Percentiles rank a stretch among this genome's conserved stretches.
phyloP scores from a whole-genome alignment of 2,329 filamentous ascomycete genomes.

The Claviceps africana region DNA sequence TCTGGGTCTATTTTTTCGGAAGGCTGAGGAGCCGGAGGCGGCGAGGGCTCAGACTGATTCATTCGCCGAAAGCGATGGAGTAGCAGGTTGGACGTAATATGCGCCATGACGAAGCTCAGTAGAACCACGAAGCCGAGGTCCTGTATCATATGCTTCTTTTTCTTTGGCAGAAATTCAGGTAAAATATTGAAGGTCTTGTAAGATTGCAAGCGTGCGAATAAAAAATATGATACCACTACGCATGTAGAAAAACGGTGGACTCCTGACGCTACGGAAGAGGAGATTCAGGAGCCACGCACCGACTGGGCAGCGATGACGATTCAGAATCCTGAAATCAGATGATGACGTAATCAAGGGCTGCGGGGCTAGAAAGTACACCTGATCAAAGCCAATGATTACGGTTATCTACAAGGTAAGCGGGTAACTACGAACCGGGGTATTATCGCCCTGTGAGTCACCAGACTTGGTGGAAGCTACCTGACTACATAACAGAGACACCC shows the following conservation, averaged over 20 bases:
- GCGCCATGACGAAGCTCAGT: conserved; percentile 14
- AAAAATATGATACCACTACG: not conserved
- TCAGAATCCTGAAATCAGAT: not conserved
- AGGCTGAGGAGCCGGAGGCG: not conserved
- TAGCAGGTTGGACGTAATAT: conserved; percentile 13
- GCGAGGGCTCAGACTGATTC: not conserved
- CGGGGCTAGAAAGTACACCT: too few species aligned
- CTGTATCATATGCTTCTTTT: conserved; percentile 1
- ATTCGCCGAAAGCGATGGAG: conserved; percentile 9
- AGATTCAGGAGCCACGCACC: not conserved
- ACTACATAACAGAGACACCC: too few species aligned
- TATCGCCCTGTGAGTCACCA: too few species aligned
- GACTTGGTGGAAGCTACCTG: too few species aligned
- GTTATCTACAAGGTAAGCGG: too few species aligned
- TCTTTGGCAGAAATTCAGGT: too few species aligned
- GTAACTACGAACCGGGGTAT: too few species aligned
- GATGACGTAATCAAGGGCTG: not conserved
- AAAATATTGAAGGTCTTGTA: too few species aligned
- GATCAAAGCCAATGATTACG: too few species aligned
- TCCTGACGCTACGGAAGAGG: not conserved
- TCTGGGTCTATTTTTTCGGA: conserved; percentile 3
- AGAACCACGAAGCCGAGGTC: conserved; percentile 5
- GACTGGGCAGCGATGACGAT: not conserved
- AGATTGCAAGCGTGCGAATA: not conserved
- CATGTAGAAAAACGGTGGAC: not conserved